Conservation (phyloP, 2,329 filamentous ascomycete genomes). For the Fusarium sp. region DNA sequence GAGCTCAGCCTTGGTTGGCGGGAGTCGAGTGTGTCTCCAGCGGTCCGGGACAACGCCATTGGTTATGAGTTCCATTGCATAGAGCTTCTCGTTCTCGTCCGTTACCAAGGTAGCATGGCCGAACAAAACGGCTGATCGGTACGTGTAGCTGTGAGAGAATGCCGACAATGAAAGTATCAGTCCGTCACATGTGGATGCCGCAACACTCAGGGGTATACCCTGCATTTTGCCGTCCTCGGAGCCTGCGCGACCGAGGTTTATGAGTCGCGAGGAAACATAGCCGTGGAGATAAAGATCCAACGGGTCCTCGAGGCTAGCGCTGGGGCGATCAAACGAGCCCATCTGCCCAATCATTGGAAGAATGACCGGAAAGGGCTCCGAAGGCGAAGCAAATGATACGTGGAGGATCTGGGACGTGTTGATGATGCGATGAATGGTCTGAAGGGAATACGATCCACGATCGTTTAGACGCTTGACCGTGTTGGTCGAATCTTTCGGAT, state of each 20-base stretch:
- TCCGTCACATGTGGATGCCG: conserved; percentile 81
- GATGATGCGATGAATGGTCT: conserved; percentile 80
- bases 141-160: conserved; percentile 87
- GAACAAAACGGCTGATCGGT: conserved; percentile 83
- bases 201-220: conserved; percentile 78
- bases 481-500: conserved; percentile 73
- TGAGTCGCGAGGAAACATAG: conserved; percentile 83
- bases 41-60: conserved; percentile 77
- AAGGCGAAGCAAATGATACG: conserved; percentile 77
- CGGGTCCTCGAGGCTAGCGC: conserved; percentile 70
- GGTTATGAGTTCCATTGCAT: conserved; percentile 83
- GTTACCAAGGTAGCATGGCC: conserved; percentile 78
- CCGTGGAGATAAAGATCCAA: conserved; percentile 86
- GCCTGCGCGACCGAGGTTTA: conserved; percentile 66
- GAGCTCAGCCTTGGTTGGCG: conserved; percentile 80
- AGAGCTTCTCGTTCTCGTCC: conserved; percentile 77
- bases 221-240: conserved; percentile 28
- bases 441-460: conserved; percentile 76
- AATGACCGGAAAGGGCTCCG: conserved; percentile 78
- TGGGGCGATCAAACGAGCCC: conserved; percentile 75
- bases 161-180: conserved; percentile 83
- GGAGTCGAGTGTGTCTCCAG: conserved; percentile 76
- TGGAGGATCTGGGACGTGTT: conserved; percentile 82
- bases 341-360: conserved; percentile 91
- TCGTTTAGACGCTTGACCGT: conserved; percentile 76